phyloP scores from a whole-genome alignment of 441 rosid genomes.

The Metrosideros polymorpha region DNA sequence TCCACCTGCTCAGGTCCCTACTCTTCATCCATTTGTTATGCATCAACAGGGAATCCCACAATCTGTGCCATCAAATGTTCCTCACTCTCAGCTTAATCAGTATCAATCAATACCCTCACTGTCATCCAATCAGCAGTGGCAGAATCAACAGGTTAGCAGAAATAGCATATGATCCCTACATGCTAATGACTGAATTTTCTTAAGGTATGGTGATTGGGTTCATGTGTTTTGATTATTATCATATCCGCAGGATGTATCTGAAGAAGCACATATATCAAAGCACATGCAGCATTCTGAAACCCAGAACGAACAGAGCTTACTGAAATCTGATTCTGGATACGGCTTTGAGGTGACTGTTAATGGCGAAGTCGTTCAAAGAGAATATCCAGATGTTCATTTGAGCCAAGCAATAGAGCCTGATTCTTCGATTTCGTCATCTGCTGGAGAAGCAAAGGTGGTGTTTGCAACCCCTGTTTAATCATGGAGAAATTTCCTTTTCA shows the following conservation, averaged over 20 bases:
- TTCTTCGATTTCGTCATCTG: constrained; percentile 32
- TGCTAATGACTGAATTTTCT: neutral
- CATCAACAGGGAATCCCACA: constrained; percentile 72
- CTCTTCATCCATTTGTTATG: constrained; percentile 70
- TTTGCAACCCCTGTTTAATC: neutral
- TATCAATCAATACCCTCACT: constrained; percentile 37
- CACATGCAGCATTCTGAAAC: constrained; percentile 43
- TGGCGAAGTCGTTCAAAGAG: constrained; percentile 51
- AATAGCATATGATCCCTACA: neutral
- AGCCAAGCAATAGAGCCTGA: constrained; percentile 37
- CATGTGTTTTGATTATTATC: neutral
- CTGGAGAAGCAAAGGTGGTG: constrained; percentile 56
- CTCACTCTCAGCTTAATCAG: constrained; percentile 55
- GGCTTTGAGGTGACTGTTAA: constrained; percentile 43
- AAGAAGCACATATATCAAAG: constrained; percentile 32
- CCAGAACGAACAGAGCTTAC: constrained; percentile 37
- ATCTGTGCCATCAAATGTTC: constrained; percentile 45
- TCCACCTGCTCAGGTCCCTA: constrained; percentile 70
- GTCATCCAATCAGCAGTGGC: constrained; percentile 58
- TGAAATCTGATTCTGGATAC: constrained; percentile 42
- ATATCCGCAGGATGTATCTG: constrained; percentile 42
- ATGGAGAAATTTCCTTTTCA: neutral
- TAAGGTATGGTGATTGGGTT: neutral
- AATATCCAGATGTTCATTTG: constrained; percentile 38
- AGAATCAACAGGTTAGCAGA: constrained; percentile 52